Percentiles rank a stretch among this genome's conserved stretches.
Conservation (phyloP, 2,329 filamentous ascomycete species). For the Fusarium praegraminearum region DNA sequence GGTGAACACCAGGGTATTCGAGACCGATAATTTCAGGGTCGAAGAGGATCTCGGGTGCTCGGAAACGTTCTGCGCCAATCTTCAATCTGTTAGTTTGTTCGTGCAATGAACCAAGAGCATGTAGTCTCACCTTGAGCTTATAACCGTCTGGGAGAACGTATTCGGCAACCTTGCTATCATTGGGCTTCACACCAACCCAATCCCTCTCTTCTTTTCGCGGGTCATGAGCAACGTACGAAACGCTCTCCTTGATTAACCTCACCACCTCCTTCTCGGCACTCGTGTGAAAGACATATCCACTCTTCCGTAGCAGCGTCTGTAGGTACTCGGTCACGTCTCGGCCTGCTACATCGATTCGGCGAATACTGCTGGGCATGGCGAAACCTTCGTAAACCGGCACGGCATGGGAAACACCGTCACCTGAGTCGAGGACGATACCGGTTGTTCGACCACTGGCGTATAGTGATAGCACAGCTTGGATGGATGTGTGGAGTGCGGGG, state of each 20-base stretch:
- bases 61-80: constrained; percentile 93
- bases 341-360: constrained; percentile 94
- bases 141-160: constrained; percentile 93
- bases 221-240: constrained; percentile 90
- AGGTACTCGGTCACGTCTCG: constrained; percentile 96
- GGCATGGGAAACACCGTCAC: constrained; percentile 96
- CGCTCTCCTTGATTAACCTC: constrained; percentile 93
- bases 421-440: constrained; percentile 93
- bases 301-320: constrained; percentile 90
- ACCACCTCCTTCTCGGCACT: constrained; percentile 99
- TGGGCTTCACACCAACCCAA: constrained; percentile 84
- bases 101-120: no score
- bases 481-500: constrained; percentile 94
- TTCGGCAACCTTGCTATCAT: constrained; percentile 82
- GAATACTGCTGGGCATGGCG: constrained; percentile 94
- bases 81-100: constrained; percentile 53
- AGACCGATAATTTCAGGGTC: constrained; percentile 95
- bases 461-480: constrained; percentile 94
- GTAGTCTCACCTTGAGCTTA: constrained; percentile 80
- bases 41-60: constrained; percentile 96
- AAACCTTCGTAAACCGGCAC: constrained; percentile 99
- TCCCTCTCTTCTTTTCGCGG: constrained; percentile 97
- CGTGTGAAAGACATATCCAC: constrained; percentile 94
- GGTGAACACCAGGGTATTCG: constrained; percentile 96
- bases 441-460: constrained; percentile 97